These are phyloP conservation scores for Hondaea fermentalgiana DNA, from an alignment of 108 stramenopile genomes.

Conservation along the genomic window DNA sequence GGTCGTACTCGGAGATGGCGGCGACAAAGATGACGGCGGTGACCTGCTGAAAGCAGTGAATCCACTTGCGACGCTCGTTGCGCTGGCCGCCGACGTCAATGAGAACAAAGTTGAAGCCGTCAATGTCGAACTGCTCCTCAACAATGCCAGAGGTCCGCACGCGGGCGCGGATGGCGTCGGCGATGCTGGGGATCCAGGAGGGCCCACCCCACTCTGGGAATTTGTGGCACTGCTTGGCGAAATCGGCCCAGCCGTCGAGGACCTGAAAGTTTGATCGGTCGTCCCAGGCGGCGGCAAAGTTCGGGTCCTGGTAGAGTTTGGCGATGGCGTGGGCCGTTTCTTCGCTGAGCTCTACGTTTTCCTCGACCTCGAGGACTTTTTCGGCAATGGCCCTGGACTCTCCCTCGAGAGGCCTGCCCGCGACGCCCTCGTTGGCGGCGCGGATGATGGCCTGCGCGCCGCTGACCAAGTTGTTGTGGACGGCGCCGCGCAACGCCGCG, in stretches of 20 bases:
- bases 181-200: conserved; percentile 11
- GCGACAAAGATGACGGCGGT: conserved; percentile 34
- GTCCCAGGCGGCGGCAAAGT: background rate
- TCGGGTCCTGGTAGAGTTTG: background rate
- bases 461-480: conserved; percentile 21
- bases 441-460: conserved; percentile 14
- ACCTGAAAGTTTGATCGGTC: conserved; percentile 18
- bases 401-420: background rate
- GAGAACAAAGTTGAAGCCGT: background rate
- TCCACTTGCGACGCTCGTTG: conserved; percentile 26
- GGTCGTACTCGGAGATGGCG: conserved; percentile 33
- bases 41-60: conserved; percentile 37
- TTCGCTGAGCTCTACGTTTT: background rate
- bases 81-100: conserved; percentile 26
- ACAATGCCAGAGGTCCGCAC: conserved; percentile 32
- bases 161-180: conserved; percentile 12
- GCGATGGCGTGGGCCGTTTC: conserved; percentile 33
- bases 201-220: conserved; percentile 1
- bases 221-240: conserved; percentile 12
- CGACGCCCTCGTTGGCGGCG: background rate
- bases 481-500: background rate
- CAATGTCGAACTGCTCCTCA: conserved; percentile 18
- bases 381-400: background rate
- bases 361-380: background rate
- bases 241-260: conserved; percentile 3